A percentile compares a stretch with the other conserved stretches of the same genome.
These are phyloP conservation scores for Phytopythium delawarense DNA, from an alignment of 352 stramenopile genomes.

Conservation along the genomic window DNA sequence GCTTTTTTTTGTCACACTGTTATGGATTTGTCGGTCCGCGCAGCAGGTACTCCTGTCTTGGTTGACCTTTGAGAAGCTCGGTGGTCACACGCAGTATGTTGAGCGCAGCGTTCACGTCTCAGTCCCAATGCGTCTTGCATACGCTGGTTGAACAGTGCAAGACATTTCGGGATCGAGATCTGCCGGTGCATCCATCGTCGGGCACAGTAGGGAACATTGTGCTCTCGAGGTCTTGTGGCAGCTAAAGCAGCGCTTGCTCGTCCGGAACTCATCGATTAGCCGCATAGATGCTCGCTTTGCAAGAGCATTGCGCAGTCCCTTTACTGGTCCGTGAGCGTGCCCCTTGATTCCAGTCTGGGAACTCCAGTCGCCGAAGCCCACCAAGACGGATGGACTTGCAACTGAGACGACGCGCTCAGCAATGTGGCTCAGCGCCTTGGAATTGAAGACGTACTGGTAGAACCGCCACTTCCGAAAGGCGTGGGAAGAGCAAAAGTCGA, in stretches of 20 bases:
- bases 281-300: not conserved
- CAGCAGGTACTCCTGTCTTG: not conserved
- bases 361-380: not conserved
- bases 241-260: not conserved
- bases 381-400: not conserved
- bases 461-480: constrained; percentile 2
- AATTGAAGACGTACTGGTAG: not conserved
- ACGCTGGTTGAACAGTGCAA: constrained; percentile 2
- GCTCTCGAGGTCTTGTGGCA: not conserved
- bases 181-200: not conserved
- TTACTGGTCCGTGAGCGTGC: not conserved
- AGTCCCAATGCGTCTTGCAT: not conserved
- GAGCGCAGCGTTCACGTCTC: constrained; percentile 4
- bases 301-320: not conserved
- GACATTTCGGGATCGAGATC: not conserved
- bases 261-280: not conserved
- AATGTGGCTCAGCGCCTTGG: not conserved
- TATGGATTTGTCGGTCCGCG: not conserved
- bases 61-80: not conserved
- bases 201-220: not conserved
- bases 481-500: not conserved
- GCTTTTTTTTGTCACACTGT: not conserved
- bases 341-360: not conserved
- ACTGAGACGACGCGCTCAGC: not conserved
- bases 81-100: not conserved